phyloP scores from a whole-genome alignment of 208 protist genomes.

The Wallacemonas sp. region DNA sequence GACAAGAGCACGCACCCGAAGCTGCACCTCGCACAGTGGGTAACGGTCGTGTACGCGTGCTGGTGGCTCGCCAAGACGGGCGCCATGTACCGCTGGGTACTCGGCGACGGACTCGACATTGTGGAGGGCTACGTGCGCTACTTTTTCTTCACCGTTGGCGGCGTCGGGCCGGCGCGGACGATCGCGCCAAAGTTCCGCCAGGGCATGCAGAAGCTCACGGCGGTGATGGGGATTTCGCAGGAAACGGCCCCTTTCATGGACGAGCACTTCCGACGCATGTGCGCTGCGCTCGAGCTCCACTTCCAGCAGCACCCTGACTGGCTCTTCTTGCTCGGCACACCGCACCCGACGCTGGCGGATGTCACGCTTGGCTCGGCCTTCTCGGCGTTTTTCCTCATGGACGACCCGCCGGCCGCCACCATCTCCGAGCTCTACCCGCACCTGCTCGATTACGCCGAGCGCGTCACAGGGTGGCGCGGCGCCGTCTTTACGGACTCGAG shows the following conservation, averaged over 20 bases:
- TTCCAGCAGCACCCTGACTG: slow-evolving; percentile 41
- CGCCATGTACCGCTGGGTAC: slow-evolving; percentile 78
- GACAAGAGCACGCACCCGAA: slow-evolving; percentile 68
- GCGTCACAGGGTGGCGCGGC: slow-evolving; percentile 77
- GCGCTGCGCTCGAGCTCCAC: slow-evolving; percentile 68
- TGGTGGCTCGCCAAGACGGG: slow-evolving; percentile 85
- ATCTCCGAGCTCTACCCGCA: slow-evolving; percentile 66
- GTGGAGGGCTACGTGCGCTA: slow-evolving; percentile 77
- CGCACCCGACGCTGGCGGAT: slow-evolving; percentile 83
- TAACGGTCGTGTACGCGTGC: slow-evolving; percentile 67
- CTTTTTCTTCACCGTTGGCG: slow-evolving; percentile 60
- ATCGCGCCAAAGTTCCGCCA: slow-evolving; percentile 50
- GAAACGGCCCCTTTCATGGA: slow-evolving; percentile 73
- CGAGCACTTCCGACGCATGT: slow-evolving; percentile 83
- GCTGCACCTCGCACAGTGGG: slow-evolving; percentile 70
- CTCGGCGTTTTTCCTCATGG: slow-evolving; percentile 75
- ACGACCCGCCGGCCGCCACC: slow-evolving; percentile 69
- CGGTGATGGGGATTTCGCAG: slow-evolving; percentile 59
- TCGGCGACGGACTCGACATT: slow-evolving; percentile 52
- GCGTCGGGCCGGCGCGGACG: slow-evolving; percentile 40
- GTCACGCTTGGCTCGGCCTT: slow-evolving; percentile 79
- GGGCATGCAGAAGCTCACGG: slow-evolving; percentile 56
- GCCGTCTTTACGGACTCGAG: slow-evolving; percentile 14
- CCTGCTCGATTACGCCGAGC: slow-evolving; percentile 72
- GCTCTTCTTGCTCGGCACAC: slow-evolving; percentile 74